A percentile compares a stretch with the other conserved stretches of the same genome.
Evolutionary conservation across 164 flowering plant species (phyloP).

Genomic region (Piper betle): DNA sequence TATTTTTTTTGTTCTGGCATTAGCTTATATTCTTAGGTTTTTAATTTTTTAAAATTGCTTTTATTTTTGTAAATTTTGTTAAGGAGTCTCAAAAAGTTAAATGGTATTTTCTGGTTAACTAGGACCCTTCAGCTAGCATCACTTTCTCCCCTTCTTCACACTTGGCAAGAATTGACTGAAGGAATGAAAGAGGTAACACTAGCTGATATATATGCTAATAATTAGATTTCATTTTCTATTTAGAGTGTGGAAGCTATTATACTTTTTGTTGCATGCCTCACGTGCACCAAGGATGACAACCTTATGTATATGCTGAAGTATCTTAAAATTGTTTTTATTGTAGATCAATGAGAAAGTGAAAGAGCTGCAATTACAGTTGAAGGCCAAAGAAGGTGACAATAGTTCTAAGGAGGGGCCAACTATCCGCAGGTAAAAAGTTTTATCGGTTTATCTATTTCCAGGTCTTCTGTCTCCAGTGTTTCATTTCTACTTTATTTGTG

Average conservation of each 20-base stretch:
- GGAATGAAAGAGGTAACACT: slow-evolving; percentile 39
- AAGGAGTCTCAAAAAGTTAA: not conserved
- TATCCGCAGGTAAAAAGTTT: not conserved
- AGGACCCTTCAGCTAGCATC: slow-evolving; percentile 45
- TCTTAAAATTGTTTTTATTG: slow-evolving; percentile 1
- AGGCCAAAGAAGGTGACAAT: slow-evolving; percentile 25
- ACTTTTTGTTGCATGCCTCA: not conserved
- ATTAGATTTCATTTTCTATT: not conserved
- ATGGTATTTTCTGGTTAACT: slow-evolving; percentile 10
- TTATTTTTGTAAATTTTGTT: not conserved
- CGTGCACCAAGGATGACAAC: not conserved
- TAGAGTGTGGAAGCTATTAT: too few relatives aligned
- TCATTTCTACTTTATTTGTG: too few relatives aligned
- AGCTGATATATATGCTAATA: not conserved
- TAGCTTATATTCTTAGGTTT: not conserved
- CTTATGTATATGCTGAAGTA: not conserved
- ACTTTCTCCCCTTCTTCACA: slow-evolving; percentile 35
- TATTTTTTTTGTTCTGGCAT: not conserved
- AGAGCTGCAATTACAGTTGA: slow-evolving; percentile 33
- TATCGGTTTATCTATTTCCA: not conserved
- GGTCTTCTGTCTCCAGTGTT: too few relatives aligned
- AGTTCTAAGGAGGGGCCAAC: slow-evolving; percentile 11
- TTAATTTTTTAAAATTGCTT: not conserved
- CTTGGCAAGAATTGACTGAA: slow-evolving; percentile 41
- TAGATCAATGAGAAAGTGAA: slow-evolving; percentile 50